A percentile compares a stretch with the other conserved stretches of the same genome.
Conservation (phyloP, 345 rosid genomes). For the Populus euphratica region DNA sequence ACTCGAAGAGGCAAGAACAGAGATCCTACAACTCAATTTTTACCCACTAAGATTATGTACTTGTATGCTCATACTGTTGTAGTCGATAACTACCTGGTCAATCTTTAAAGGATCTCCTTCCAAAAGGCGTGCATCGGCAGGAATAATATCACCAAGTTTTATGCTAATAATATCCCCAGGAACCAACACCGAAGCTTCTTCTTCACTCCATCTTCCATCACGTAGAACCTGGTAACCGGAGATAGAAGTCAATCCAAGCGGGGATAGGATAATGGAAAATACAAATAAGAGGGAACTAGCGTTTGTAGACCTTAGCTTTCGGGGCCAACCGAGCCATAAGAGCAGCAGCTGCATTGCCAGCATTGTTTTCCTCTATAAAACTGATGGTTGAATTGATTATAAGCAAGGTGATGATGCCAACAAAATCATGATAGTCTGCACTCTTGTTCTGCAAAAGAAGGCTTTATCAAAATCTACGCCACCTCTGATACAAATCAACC, state of each 20-base stretch:
- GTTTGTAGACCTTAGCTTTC: conserved; percentile 46
- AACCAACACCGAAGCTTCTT: conserved; percentile 65
- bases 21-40: not conserved
- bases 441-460: conserved; percentile 42
- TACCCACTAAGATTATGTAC: not conserved
- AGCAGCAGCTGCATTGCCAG: conserved; percentile 71
- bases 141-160: conserved; percentile 57
- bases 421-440: conserved; percentile 57
- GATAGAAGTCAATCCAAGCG: not conserved
- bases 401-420: conserved; percentile 41
- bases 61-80: not conserved
- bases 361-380: conserved; percentile 65
- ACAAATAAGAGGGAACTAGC: not conserved
- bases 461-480: not conserved
- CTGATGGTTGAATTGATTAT: conserved; percentile 61
- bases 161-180: conserved; percentile 56
- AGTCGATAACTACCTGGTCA: conserved; percentile 39
- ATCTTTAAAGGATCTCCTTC: conserved; percentile 77
- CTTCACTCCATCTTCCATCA: conserved; percentile 62
- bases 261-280: not conserved
- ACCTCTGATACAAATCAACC: not conserved
- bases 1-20: not conserved
- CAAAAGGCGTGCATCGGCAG: conserved; percentile 70
- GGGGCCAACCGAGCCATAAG: conserved; percentile 71
- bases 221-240: conserved; percentile 33